Percentiles rank a stretch among this genome's conserved stretches.
Evolutionary conservation across 768 basidiomycete genomes (phyloP).

Genomic region (Termitomyces eurrhizus): DNA sequence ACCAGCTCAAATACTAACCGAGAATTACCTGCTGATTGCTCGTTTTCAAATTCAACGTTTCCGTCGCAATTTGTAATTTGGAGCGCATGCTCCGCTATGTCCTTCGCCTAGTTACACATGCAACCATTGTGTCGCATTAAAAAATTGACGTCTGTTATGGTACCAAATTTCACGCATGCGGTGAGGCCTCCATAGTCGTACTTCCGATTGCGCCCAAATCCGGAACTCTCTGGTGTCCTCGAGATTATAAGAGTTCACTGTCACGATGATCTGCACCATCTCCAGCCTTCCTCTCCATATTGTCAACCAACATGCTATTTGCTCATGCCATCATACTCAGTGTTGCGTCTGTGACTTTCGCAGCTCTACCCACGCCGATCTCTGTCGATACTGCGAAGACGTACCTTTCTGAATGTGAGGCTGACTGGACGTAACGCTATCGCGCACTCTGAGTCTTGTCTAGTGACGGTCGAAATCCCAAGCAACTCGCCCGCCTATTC

Average conservation of each 20-base stretch:
- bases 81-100: conserved; percentile 1
- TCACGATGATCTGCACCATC: neutral
- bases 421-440: neutral
- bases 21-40: neutral
- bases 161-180: neutral
- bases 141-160: too few species aligned
- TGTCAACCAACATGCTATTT: conserved; percentile 12
- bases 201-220: neutral
- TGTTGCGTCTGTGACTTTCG: conserved; percentile 13
- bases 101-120: neutral
- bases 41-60: neutral
- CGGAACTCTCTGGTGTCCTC: neutral
- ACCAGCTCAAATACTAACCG: neutral
- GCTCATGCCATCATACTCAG: conserved; percentile 13
- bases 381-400: conserved; percentile 28
- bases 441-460: neutral
- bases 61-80: neutral
- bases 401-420: conserved; percentile 29
- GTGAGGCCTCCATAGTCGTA: neutral
- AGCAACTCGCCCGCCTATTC: conserved; percentile 31
- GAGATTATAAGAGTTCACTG: neutral
- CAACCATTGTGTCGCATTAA: conserved; percentile 5
- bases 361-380: conserved; percentile 28
- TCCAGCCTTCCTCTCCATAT: neutral
- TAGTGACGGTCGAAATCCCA: conserved; percentile 30